Evolutionary conservation across 192 early-diverging fungal genomes (phyloP), one percentile per base, ranked within the genome.

Genomic region (Coemansia sp.): DNA sequence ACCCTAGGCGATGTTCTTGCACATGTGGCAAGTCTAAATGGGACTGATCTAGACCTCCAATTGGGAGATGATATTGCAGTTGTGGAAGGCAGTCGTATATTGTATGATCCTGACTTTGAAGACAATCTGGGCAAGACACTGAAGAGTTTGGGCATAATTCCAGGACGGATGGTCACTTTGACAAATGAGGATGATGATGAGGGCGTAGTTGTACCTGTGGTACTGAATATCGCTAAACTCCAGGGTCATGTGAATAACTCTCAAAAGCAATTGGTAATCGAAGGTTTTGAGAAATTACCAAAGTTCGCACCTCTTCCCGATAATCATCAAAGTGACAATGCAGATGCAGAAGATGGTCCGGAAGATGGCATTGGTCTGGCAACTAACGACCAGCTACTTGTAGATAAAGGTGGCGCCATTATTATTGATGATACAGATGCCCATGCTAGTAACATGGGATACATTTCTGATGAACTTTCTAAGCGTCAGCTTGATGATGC

Each of bases 101-200:
- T 97, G 53, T 95, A 95, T 64, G 95, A 98, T 71, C 78, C 88
- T 9, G 96, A 98, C 29, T 93, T 90, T 64, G 91, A 94, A 27
- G 95, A 97, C 56, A 94, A 94, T 63, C 63, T 84, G 10, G 72
- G 68, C 5, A 72, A 70, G 51, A 68, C 88, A 0, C 75, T 96
- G 53, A 74, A 82, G 20, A 81, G 83, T 2, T 70, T 97, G 22
- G 80, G 82, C 2, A 56, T 97, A 7, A 70, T 50, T n/a, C 57
- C 66, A 0, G 78, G 78, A 14, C 61, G 42, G 24, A 75, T 75
- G 78, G 24, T 75, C 21, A 75, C 70, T 0, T 36, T 80, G 54
- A 31, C 73, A 27, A 66, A 67, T 55, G 78, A 80, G 19, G 78
- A 75, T 30, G 63, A 75, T 19, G 46, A 39, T 29, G 63, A 50